A percentile compares a stretch with the other conserved stretches of the same genome.
These are phyloP conservation scores for Bipolaris sorokiniana DNA, from an alignment of 2,329 filamentous ascomycete species.

Conservation along the genomic window DNA sequence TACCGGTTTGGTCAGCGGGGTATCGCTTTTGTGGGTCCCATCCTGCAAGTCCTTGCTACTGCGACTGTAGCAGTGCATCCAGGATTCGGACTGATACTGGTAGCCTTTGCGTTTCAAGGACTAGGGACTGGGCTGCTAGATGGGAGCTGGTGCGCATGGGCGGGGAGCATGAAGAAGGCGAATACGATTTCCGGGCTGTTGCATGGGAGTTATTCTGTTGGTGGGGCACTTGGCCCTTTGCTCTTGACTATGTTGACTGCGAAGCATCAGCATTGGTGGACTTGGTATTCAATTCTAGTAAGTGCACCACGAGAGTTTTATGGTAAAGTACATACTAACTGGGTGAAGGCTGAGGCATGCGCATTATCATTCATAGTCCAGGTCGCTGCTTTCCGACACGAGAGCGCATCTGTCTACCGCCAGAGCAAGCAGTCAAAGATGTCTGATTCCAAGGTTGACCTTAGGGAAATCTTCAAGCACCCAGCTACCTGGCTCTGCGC, in stretches of 20 bases:
- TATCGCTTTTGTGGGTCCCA: slow-evolving; percentile 51
- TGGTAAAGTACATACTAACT: neutral
- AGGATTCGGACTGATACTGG: slow-evolving; percentile 43
- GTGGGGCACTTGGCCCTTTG: slow-evolving; percentile 50
- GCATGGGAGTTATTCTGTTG: slow-evolving; percentile 51
- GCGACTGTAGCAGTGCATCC: slow-evolving; percentile 36
- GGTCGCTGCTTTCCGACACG: slow-evolving; percentile 47
- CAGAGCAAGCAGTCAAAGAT: slow-evolving; percentile 26
- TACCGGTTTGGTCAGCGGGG: slow-evolving; percentile 51
- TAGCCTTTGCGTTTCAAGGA: slow-evolving; percentile 41
- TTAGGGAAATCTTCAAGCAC: slow-evolving; percentile 40
- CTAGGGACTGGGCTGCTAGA: slow-evolving; percentile 53
- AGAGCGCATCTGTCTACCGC: slow-evolving; percentile 43
- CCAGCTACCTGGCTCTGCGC: slow-evolving; percentile 52
- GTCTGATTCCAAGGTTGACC: slow-evolving; percentile 3
- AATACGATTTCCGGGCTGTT: slow-evolving; percentile 51
- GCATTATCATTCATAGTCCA: slow-evolving; percentile 35
- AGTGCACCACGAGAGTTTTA: slow-evolving; percentile 10
- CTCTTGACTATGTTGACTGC: slow-evolving; percentile 42
- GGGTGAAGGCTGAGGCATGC: slow-evolving; percentile 7
- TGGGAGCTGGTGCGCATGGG: slow-evolving; percentile 56
- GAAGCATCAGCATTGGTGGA: slow-evolving; percentile 43
- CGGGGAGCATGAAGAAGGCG: slow-evolving; percentile 49
- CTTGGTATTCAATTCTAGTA: slow-evolving; percentile 52
- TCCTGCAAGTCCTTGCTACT: slow-evolving; percentile 47